Conservation (phyloP, 441 rosid genomes). For the Omphalea diandra region DNA sequence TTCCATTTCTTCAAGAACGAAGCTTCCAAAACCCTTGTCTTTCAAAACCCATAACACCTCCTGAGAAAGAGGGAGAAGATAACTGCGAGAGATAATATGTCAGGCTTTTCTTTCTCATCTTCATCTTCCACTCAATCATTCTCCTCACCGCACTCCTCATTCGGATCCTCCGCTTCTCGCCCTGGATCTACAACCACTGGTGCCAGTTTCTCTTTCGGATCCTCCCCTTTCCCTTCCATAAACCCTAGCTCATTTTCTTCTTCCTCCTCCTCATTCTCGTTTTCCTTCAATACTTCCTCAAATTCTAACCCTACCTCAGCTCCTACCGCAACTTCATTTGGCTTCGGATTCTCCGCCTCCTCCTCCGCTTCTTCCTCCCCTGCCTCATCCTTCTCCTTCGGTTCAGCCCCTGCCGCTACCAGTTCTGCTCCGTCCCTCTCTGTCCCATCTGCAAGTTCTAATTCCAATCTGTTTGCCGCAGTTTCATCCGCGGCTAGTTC, state of each 20-base stretch:
- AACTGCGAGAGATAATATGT: conserved; percentile 29
- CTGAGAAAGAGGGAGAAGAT: not conserved
- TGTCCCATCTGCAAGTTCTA: conserved; percentile 27
- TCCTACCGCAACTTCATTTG: conserved; percentile 18
- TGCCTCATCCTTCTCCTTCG: conserved; percentile 26
- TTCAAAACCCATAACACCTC: not conserved
- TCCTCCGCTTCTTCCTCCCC: conserved; percentile 32
- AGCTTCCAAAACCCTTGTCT: conserved; percentile 4
- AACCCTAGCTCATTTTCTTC: conserved; percentile 40
- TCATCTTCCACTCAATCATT: no score
- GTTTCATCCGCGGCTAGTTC: conserved; percentile 23
- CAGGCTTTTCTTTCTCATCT: conserved; percentile 34
- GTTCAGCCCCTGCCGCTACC: conserved; percentile 26
- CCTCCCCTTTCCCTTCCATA: conserved; percentile 34
- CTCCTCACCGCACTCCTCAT: conserved; percentile 27
- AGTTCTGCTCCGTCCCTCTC: conserved; percentile 31
- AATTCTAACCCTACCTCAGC: no score
- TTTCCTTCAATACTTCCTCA: conserved; percentile 13
- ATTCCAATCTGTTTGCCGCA: conserved; percentile 33
- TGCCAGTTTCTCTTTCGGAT: conserved; percentile 41
- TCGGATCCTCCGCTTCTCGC: conserved; percentile 18
- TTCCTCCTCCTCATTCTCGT: conserved; percentile 14
- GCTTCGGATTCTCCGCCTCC: conserved; percentile 22
- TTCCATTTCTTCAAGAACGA: not conserved
- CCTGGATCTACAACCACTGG: conserved; percentile 31